Evolutionary conservation across 306 rosid genomes (phyloP).

Genomic region (Cucurbita moschata): DNA sequence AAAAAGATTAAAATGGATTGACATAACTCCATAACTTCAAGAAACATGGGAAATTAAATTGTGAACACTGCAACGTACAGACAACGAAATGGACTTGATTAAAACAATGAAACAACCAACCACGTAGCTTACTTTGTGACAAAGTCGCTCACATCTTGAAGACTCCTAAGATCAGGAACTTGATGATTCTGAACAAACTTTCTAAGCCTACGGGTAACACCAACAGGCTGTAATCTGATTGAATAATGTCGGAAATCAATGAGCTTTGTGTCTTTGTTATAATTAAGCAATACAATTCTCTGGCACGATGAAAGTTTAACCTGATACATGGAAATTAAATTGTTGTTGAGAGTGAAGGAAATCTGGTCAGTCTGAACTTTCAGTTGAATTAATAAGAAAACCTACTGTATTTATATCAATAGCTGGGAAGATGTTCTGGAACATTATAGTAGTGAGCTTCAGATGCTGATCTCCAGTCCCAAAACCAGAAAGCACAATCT

Average conservation of each 20-base stretch:
- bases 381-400: constrained; percentile 6
- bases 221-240: constrained; percentile 80
- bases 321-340: constrained; percentile 22
- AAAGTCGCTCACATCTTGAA: constrained; percentile 92
- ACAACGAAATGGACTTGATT: background rate
- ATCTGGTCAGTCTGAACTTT: background rate
- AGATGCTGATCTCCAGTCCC: constrained; percentile 63
- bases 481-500: constrained; percentile 95
- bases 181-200: constrained; percentile 86
- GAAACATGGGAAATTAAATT: background rate
- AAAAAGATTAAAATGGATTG: background rate
- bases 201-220: constrained; percentile 79
- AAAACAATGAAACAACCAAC: background rate
- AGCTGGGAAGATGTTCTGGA: constrained; percentile 86
- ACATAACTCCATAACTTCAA: background rate
- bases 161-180: constrained; percentile 81
- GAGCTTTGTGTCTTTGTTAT: constrained; percentile 78
- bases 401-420: constrained; percentile 94
- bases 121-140: constrained; percentile 67
- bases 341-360: background rate
- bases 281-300: constrained; percentile 83
- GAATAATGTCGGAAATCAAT: constrained; percentile 95
- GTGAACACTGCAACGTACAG: background rate
- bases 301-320: constrained; percentile 88
- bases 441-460: constrained; percentile 63